Conservation (phyloP, 768 basidiomycete genomes). For the Termitomyces sp. region DNA sequence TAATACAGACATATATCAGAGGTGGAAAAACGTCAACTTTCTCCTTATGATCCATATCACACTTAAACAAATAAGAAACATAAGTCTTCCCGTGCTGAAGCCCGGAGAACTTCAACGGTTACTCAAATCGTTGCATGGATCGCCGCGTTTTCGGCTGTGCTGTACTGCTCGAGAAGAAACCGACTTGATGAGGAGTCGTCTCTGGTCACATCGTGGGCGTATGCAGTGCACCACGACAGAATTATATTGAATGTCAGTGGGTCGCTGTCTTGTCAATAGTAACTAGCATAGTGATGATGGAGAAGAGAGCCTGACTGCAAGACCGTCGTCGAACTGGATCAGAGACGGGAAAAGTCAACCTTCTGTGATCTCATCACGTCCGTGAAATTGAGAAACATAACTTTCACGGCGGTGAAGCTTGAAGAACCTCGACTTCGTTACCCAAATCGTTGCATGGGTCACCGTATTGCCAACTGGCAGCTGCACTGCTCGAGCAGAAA, state of each 20-base stretch:
- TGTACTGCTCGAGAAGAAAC: too few species aligned
- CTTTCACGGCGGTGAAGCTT: constrained; percentile 21
- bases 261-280: neutral
- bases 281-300: neutral
- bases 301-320: neutral
- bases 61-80: too few species aligned
- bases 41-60: too few species aligned
- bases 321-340: neutral
- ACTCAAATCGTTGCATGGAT: too few species aligned
- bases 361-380: neutral
- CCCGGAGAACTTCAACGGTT: too few species aligned
- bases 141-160: too few species aligned
- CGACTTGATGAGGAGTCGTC: too few species aligned
- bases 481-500: constrained; percentile 28
- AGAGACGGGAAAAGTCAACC: neutral
- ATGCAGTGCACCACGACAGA: neutral
- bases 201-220: neutral
- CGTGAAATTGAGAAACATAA: constrained; percentile 15
- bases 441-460: constrained; percentile 24
- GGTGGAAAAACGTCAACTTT: too few species aligned
- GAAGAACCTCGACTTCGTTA: constrained; percentile 17
- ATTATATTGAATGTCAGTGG: neutral
- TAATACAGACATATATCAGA: neutral
- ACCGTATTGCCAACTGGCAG: constrained; percentile 27
- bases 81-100: too few species aligned